Base-by-base conservation (phyloP, 306 rosid genomes). In the Astragalus glycyphyllos region DNA sequence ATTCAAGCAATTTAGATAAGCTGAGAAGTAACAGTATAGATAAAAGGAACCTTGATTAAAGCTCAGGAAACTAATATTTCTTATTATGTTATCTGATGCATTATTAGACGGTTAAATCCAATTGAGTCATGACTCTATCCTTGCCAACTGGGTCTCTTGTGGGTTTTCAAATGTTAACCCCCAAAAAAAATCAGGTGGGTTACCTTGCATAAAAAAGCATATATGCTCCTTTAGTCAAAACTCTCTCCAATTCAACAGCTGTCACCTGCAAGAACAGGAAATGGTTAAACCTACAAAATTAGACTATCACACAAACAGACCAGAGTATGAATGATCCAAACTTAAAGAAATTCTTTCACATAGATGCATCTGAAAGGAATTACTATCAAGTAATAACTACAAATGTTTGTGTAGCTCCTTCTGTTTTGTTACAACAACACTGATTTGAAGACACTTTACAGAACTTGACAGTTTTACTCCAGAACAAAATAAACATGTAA, bases 201-300 rank as follows among this genome's bases (percentile, higher is more conserved):
- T 81, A 95, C 99, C 97, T 86, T 6, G 97, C 88, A 77, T 95
- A 95, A 35, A 95, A 83, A 82, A 95, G 99, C 96, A 95, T 86
- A 81, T 95, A 95, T 3, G 99, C 97, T 60, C 96, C 96, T 82
- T 84, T 87, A 12, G 74, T 81, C 79, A 91, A 78, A 69, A 95
- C 99, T 35, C 80, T 86, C 59, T 91, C 96, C 65, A 84, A 82
- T 54, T 85, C 99, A 68, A 85, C 91, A 0, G 90, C 14, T 7
- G 89, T 80, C 59, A 95, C 99, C 99, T 95, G 69, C 79, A 84
- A 32, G 62, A 46, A 26, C 44, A 48, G 54, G 48, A 32, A 8
- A 65, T 34, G 44, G 20, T 66, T 58, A 71, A 67, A 54, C 35
- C 3, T 55, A 44, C n/a, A 20, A 11, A 11, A 63, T 55, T 45